Percentiles rank a stretch among this genome's conserved stretches.
Evolutionary conservation across 2,329 filamentous ascomycete species (phyloP).

Genomic region (Cladosporium sp.): DNA sequence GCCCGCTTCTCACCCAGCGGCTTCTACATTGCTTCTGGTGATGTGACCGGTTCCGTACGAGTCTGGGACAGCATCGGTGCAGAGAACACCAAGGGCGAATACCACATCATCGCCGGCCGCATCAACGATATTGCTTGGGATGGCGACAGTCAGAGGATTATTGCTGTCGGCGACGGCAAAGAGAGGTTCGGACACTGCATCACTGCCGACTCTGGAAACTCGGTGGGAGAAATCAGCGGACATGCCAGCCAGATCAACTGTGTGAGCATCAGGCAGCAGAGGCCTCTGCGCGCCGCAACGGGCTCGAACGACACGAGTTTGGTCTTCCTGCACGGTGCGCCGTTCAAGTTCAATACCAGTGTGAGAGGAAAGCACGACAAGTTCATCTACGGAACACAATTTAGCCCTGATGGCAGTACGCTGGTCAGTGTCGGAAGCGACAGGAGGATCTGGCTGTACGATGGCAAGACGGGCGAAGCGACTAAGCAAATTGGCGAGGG

Average conservation of each 20-base stretch:
- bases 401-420: constrained; percentile 78
- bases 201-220: constrained; percentile 92
- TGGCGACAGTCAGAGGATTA: constrained; percentile 91
- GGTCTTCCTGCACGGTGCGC: constrained; percentile 89
- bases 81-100: constrained; percentile 88
- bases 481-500: constrained; percentile 72
- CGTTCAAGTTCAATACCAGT: constrained; percentile 94
- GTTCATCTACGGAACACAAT: constrained; percentile 82
- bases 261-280: constrained; percentile 81
- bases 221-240: constrained; percentile 87
- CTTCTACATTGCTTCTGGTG: constrained; percentile 91
- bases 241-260: constrained; percentile 89
- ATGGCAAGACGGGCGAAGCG: constrained; percentile 89
- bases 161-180: constrained; percentile 91
- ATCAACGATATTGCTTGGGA: constrained; percentile 98
- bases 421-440: constrained; percentile 92
- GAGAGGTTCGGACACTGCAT: constrained; percentile 92
- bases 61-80: constrained; percentile 89
- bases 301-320: constrained; percentile 85
- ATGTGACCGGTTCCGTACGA: constrained; percentile 75
- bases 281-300: constrained; percentile 86
- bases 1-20: constrained; percentile 91
- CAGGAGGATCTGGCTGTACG: constrained; percentile 86
- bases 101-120: constrained; percentile 86
- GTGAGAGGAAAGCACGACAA: constrained; percentile 74